Percentiles rank a stretch among this genome's conserved stretches.
Conservation (phyloP, 345 rosid species). For the Acer yangbiense region DNA sequence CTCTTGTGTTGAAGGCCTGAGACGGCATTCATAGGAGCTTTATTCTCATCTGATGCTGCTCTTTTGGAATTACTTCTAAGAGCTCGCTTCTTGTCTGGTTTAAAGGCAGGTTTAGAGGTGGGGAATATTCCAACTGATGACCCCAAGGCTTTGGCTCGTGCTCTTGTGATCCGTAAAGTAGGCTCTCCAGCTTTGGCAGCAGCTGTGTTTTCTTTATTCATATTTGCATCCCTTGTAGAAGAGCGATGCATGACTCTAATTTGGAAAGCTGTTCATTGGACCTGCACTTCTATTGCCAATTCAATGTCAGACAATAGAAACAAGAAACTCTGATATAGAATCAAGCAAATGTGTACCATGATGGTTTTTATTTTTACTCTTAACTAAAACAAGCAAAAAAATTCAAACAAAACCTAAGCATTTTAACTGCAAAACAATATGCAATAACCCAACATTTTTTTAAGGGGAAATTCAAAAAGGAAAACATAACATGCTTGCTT, state of each 20-base stretch:
- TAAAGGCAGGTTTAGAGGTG: constrained; percentile 58
- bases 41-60: constrained; percentile 52
- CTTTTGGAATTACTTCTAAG: constrained; percentile 41
- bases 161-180: constrained; percentile 60
- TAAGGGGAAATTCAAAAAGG: too few species aligned
- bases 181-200: constrained; percentile 41
- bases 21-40: constrained; percentile 32
- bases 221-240: constrained; percentile 46
- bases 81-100: constrained; percentile 61
- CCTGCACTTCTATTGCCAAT: constrained; percentile 36
- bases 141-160: constrained; percentile 69
- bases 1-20: constrained; percentile 60
- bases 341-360: background rate
- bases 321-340: background rate
- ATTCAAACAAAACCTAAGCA: background rate
- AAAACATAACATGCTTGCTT: background rate
- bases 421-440: background rate
- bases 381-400: constrained; percentile 2
- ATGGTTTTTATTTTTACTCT: background rate
- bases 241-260: constrained; percentile 37
- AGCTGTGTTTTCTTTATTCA: constrained; percentile 61
- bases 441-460: too few species aligned
- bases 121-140: constrained; percentile 43
- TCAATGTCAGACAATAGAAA: constrained; percentile 9
- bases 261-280: constrained; percentile 37